Conservation (phyloP, 169 alveolate genomes). For the Eimeria brunetti region DNA sequence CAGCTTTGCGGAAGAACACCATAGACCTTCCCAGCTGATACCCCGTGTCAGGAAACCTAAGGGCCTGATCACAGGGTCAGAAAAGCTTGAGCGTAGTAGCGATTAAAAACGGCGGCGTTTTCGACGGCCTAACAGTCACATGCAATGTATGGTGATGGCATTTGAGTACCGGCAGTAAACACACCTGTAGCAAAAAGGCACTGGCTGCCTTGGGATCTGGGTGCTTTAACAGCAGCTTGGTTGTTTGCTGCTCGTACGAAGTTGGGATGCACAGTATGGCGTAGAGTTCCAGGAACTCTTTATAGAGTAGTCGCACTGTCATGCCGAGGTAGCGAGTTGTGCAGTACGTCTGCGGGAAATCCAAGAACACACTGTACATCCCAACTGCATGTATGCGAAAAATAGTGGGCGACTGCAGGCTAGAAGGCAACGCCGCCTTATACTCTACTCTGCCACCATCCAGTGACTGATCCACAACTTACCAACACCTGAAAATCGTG, state of each 20-base stretch:
- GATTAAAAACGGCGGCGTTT: background rate
- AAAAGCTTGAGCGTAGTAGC: background rate
- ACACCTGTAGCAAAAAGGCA: slow-evolving; percentile 40
- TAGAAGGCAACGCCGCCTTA: background rate
- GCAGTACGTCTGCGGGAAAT: slow-evolving; percentile 40
- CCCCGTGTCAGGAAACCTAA: slow-evolving; percentile 62
- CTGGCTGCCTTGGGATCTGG: slow-evolving; percentile 58
- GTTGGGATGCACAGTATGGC: slow-evolving; percentile 55
- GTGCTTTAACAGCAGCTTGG: background rate
- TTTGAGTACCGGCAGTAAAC: background rate
- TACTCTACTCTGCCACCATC: background rate
- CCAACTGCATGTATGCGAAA: background rate
- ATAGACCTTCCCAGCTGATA: slow-evolving; percentile 77
- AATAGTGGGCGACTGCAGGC: background rate
- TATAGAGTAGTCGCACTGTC: slow-evolving; percentile 56
- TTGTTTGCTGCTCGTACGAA: slow-evolving; percentile 33
- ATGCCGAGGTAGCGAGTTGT: slow-evolving; percentile 63
- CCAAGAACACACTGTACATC: background rate
- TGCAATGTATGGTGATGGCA: background rate
- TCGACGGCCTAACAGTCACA: background rate
- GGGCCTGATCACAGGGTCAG: slow-evolving; percentile 18
- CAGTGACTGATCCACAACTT: background rate
- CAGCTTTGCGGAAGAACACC: slow-evolving; percentile 71
- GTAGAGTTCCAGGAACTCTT: slow-evolving; percentile 48
- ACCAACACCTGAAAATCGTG: slow-evolving; percentile 56